Conservation (phyloP, 306 rosid genomes). For the Trichosanthes cucumerina region DNA sequence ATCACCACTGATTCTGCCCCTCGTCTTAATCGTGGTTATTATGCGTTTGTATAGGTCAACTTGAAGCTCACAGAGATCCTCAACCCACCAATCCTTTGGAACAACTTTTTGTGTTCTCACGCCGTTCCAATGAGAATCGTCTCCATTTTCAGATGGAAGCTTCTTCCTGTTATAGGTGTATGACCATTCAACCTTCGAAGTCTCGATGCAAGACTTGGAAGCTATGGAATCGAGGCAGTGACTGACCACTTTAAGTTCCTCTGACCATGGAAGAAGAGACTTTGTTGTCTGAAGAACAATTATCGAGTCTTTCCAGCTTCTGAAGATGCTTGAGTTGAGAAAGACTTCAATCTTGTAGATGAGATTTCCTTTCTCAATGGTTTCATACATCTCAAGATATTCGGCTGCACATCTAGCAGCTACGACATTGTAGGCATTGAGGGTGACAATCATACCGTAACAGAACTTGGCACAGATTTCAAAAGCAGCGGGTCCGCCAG, state of each 20-base stretch:
- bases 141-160: constrained; percentile 62
- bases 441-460: constrained; percentile 85
- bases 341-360: constrained; percentile 90
- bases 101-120: constrained; percentile 57
- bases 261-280: constrained; percentile 84
- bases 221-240: constrained; percentile 85
- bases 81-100: constrained; percentile 98
- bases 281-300: constrained; percentile 85
- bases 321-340: constrained; percentile 81
- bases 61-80: constrained; percentile 84
- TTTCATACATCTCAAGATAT: constrained; percentile 87
- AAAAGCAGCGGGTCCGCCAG: constrained; percentile 90
- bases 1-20: constrained; percentile 40
- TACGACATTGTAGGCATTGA: constrained; percentile 85
- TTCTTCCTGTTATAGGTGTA: constrained; percentile 78
- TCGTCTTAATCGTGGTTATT: constrained; percentile 45
- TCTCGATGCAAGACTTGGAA: constrained; percentile 72
- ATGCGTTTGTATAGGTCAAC: constrained; percentile 66
- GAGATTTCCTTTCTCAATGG: constrained; percentile 81
- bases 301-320: constrained; percentile 91
- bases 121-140: constrained; percentile 60
- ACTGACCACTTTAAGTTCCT: constrained; percentile 74
- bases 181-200: constrained; percentile 92
- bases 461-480: constrained; percentile 94
- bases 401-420: constrained; percentile 91